Conservation (phyloP, 306 rosid genomes). For the Begonia fuchsioides region DNA sequence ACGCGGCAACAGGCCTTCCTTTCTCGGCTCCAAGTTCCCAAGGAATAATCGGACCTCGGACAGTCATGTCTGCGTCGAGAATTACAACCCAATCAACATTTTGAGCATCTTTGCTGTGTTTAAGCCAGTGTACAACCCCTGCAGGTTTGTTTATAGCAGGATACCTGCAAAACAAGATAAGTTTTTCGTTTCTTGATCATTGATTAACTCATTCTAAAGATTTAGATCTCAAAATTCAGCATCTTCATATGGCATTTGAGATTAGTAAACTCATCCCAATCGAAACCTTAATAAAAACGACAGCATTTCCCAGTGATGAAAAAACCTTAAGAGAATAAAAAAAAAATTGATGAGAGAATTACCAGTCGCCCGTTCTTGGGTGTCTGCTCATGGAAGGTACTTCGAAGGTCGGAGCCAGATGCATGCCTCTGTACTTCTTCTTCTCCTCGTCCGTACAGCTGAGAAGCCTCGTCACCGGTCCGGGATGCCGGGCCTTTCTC, state of each 20-base stretch:
- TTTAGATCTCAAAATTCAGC: no score
- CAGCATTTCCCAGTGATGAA: no score
- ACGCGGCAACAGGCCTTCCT: slow-evolving; percentile 91
- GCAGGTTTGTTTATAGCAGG: slow-evolving; percentile 99
- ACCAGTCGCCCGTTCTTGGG: slow-evolving; percentile 98
- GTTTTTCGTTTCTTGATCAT: no score
- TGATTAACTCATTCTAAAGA: no score
- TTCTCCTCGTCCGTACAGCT: slow-evolving; percentile 92
- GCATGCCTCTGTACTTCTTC: slow-evolving; percentile 77
- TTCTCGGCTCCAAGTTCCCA: slow-evolving; percentile 99
- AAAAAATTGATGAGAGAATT: neutral
- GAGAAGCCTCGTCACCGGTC: slow-evolving; percentile 81
- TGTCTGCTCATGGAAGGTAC: slow-evolving; percentile 96
- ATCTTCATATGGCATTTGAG: no score
- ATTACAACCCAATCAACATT: slow-evolving; percentile 96
- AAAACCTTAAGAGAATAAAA: no score
- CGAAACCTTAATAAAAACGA: no score
- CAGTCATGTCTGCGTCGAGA: slow-evolving; percentile 93
- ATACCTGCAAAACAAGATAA: slow-evolving; percentile 49
- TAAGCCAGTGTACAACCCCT: slow-evolving; percentile 91
- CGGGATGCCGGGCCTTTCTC: slow-evolving; percentile 71
- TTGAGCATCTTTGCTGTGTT: slow-evolving; percentile 72
- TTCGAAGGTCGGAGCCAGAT: slow-evolving; percentile 89
- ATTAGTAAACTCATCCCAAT: no score
- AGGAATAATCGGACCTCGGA: slow-evolving; percentile 85